Base-by-base conservation (phyloP, 2,329 filamentous ascomycete species). In the Nemania serpens region DNA sequence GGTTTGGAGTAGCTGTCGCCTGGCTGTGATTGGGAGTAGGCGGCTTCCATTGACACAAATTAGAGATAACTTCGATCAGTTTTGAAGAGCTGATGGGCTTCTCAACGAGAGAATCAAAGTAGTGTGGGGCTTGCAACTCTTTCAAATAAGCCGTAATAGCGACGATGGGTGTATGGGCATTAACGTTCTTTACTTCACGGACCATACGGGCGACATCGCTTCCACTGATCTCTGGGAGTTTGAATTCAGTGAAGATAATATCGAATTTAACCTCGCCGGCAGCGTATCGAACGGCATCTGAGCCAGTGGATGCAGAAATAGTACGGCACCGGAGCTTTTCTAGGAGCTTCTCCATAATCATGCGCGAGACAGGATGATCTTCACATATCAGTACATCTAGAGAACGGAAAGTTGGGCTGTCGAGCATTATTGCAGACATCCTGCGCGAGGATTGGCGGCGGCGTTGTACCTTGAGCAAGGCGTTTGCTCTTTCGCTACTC, bases 221-320 rank as follows among this genome's bases (percentile, higher is more conserved):
- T 22, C 95, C 95, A 69, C 93, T 98, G 71, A 98, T 93, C 72
- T 96, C 92, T 10, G 95, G 94, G 47, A 99, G 81, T 74, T 94
- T 96, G 79, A 93, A 97, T 76, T 99, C 95, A 76, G 97, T 94
- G 81, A 99, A 95, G 74, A 99, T 97, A 69, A 97, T 92, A 76
- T 99, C 95, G 72, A 98, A 99, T 72, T 98, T 96, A 73, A 99
- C 94, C 73, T 98, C 94, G 71, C 94, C 94, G 82, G 96, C 91
- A 29, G 95, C 93, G 76, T 95, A 97, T 20, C 94, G 88, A 70
- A 97, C 89, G 11, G 94, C 95, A 73, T 99, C 95, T 0, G 91
- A 89, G 0, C 95, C 95, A 68, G 93, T 97, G 2, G 89, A 84
- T 4, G 95, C 94, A 2, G 91, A 93, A 70, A 99, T 95, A 9